These are phyloP conservation scores for Uncinocarpus reesii DNA, from an alignment of 2,329 filamentous ascomycete species.

Conservation along the genomic window DNA sequence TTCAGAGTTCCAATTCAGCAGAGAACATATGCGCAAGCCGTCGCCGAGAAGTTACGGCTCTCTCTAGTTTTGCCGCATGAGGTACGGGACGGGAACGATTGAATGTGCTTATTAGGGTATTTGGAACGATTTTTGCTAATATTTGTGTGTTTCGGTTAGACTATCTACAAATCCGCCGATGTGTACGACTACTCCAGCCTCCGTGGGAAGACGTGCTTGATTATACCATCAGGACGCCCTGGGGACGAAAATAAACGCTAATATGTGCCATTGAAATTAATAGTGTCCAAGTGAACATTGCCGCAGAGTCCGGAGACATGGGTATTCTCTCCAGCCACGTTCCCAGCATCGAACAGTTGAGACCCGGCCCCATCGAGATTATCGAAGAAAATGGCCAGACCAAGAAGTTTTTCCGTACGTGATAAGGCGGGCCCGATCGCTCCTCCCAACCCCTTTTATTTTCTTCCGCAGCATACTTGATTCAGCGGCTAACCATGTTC, in stretches of 20 bases:
- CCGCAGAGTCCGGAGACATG: slow-evolving; percentile 97
- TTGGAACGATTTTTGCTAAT: slow-evolving; percentile 22
- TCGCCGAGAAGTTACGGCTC: slow-evolving; percentile 93
- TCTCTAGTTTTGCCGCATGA: slow-evolving; percentile 95
- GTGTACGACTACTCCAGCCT: slow-evolving; percentile 46
- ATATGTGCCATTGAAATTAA: slow-evolving; percentile 41
- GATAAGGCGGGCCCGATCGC: neutral
- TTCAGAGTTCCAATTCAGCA: slow-evolving; percentile 68
- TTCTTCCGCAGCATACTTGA: neutral
- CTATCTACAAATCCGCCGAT: slow-evolving; percentile 60
- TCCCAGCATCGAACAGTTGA: slow-evolving; percentile 96
- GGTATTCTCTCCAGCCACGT: slow-evolving; percentile 99
- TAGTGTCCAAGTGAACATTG: slow-evolving; percentile 92
- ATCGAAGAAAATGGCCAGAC: slow-evolving; percentile 75
- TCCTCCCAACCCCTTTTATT: neutral
- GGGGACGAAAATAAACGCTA: slow-evolving; percentile 13
- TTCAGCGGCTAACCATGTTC: neutral
- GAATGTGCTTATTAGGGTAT: neutral
- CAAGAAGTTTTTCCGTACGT: slow-evolving; percentile 99
- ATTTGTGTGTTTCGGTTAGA: slow-evolving; percentile 33
- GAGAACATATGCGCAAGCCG: slow-evolving; percentile 82
- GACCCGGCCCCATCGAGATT: slow-evolving; percentile 89
- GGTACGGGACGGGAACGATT: slow-evolving; percentile 51
- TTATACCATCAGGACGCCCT: neutral
- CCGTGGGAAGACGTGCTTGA: neutral